Base-by-base conservation (phyloP, 495 filamentous ascomycete genomes). In the Hypoxylon crocopeplum region DNA sequence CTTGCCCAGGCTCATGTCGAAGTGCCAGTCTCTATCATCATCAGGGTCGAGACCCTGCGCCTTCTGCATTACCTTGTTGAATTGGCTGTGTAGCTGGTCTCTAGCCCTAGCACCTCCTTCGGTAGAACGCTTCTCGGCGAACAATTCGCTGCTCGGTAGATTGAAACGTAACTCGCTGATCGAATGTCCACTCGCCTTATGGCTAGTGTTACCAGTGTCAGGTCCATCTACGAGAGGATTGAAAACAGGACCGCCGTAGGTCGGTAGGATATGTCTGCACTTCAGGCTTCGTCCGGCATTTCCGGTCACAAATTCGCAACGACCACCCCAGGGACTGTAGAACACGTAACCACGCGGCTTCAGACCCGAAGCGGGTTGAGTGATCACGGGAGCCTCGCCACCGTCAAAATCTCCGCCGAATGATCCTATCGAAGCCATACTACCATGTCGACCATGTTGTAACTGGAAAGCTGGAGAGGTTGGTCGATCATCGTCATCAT, bases 131-230 rank as follows among this genome's bases (percentile, higher is more conserved):
- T 65, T 69, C 21, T 69, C 66, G 2, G 50, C 24, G 22, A 69
- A 70, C 1, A 77, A 17, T 20, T 74, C 67, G 30, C 66, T 66
- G 7, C 79, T 81, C 11, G 91, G 90, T 0, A 91, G 82, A 71
- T 95, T 97, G 81, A 95, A 96, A 27, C 92, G 85, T 48, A 97
- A 74, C 72, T 97, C 92, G 67, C 91, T 93, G 7, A 93, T 84
- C 0, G 81, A 77, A n/a, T 83, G 79, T 8, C 73, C 69, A 13
- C 69, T 72, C 42, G 20, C 65, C 57, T 33, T 64, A 22, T 56
- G 64, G 42, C 41, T n/a, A 22, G 38, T 39, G 12, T 70, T 59
- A 1, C 68, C 73, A 25, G 67, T 36, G 2, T 72, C 67, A 33
- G 64, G 51, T 13, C 72, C 73, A 29, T 76, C 64, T 2, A 75